Percentiles rank a stretch among this genome's conserved stretches.
phyloP scores from a whole-genome alignment of 495 filamentous ascomycete genomes.

The Penicillium odoratum region DNA sequence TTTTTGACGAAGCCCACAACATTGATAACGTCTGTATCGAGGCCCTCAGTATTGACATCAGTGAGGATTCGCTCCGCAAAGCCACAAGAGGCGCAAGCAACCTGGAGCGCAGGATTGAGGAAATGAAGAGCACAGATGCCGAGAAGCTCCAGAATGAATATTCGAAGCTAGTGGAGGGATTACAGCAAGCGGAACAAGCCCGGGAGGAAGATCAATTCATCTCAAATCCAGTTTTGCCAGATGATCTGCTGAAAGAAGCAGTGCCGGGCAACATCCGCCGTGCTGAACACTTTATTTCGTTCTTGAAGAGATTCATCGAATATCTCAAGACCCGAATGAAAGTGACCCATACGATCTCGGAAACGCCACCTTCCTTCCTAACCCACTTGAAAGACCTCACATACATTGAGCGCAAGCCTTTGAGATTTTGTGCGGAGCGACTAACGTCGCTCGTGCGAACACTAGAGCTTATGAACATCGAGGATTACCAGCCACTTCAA shows the following conservation, averaged over 20 bases:
- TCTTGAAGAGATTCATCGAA: conserved; percentile 94
- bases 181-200: conserved; percentile 83
- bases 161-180: conserved; percentile 88
- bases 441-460: conserved; percentile 93
- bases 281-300: conserved; percentile 94
- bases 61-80: conserved; percentile 86
- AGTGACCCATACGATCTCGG: conserved; percentile 93
- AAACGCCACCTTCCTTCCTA: conserved; percentile 93
- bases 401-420: conserved; percentile 94
- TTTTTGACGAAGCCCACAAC: conserved; percentile 98
- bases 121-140: conserved; percentile 91
- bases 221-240: conserved; percentile 69
- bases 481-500: conserved; percentile 95
- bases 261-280: conserved; percentile 95
- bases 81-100: conserved; percentile 88
- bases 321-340: conserved; percentile 99
- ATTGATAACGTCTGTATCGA: conserved; percentile 99
- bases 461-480: conserved; percentile 93
- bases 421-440: conserved; percentile 94
- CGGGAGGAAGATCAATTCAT: conserved; percentile 95
- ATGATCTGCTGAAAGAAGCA: conserved; percentile 66
- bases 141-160: conserved; percentile 95
- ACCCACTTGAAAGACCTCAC: conserved; percentile 92
- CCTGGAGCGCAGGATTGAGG: conserved; percentile 81
- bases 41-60: conserved; percentile 93